A percentile compares a stretch with the other conserved stretches of the same genome.
These are phyloP conservation scores for Schwanniomyces polymorphus DNA, from an alignment of 805 yeast species.

Conservation along the genomic window DNA sequence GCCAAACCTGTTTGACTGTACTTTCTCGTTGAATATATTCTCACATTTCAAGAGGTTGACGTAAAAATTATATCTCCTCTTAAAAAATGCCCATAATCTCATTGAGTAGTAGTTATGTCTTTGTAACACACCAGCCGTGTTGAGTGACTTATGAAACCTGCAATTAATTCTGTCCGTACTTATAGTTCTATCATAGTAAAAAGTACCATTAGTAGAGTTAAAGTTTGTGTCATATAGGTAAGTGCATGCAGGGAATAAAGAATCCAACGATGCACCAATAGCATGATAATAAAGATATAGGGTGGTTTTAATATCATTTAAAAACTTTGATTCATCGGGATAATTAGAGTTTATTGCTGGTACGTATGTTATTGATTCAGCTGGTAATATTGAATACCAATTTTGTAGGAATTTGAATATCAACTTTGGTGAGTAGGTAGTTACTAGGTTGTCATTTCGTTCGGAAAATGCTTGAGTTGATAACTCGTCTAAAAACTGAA, in stretches of 20 bases:
- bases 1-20: constrained; percentile 11
- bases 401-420: constrained; percentile 16
- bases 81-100: constrained; percentile 22
- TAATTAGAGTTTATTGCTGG: background rate
- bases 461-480: constrained; percentile 11
- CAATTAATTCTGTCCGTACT: constrained; percentile 7
- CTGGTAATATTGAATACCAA: constrained; percentile 21
- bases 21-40: constrained; percentile 7
- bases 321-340: constrained; percentile 8
- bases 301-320: constrained; percentile 16
- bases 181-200: constrained; percentile 7
- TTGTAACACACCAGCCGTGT: constrained; percentile 16
- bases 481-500: constrained; percentile 13
- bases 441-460: constrained; percentile 13
- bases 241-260: constrained; percentile 20
- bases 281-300: constrained; percentile 20
- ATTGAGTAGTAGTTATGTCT: constrained; percentile 24
- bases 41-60: constrained; percentile 16
- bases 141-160: constrained; percentile 4
- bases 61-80: constrained; percentile 17
- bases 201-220: constrained; percentile 12
- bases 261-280: constrained; percentile 19
- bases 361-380: constrained; percentile 11
- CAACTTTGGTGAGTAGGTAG: constrained; percentile 16
- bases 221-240: constrained; percentile 22